phyloP scores from a whole-genome alignment of 306 rosid genomes.

The Gynostemma pentaphyllum region DNA sequence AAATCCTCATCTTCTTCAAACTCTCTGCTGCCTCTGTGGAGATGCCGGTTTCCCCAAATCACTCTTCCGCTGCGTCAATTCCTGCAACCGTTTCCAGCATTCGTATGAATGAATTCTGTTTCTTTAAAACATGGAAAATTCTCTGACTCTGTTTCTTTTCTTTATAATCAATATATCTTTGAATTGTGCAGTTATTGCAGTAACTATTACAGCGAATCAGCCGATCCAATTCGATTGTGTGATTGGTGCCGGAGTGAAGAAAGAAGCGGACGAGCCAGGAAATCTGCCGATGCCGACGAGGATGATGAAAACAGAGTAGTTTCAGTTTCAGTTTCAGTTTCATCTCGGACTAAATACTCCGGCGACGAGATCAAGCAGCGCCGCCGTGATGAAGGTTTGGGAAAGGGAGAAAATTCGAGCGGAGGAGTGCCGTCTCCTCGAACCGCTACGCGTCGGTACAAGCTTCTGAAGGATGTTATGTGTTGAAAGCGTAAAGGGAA shows the following conservation, averaged over 20 bases:
- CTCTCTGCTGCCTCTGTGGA: constrained; percentile 90
- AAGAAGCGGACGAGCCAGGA: constrained; percentile 28
- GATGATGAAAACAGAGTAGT: too few species aligned
- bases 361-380: constrained; percentile 46
- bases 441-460: constrained; percentile 80
- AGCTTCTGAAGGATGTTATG: constrained; percentile 99
- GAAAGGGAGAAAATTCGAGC: constrained; percentile 31
- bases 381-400: constrained; percentile 32
- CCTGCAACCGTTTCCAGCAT: constrained; percentile 80
- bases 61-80: constrained; percentile 83
- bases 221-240: constrained; percentile 44
- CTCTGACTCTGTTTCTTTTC: too few species aligned
- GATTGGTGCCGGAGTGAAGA: constrained; percentile 84
- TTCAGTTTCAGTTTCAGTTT: neutral
- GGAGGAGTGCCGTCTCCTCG: constrained; percentile 56
- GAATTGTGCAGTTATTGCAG: constrained; percentile 55
- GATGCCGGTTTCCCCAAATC: constrained; percentile 81
- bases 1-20: constrained; percentile 35
- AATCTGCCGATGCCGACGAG: constrained; percentile 12
- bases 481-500: constrained; percentile 24
- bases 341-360: constrained; percentile 31
- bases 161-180: too few species aligned
- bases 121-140: too few species aligned
- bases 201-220: constrained; percentile 47
- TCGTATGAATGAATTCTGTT: constrained; percentile 58